Evolutionary conservation across 2,329 filamentous ascomycete species (phyloP), one percentile per base, ranked within the genome.

Genomic region (Claviceps citrina): DNA sequence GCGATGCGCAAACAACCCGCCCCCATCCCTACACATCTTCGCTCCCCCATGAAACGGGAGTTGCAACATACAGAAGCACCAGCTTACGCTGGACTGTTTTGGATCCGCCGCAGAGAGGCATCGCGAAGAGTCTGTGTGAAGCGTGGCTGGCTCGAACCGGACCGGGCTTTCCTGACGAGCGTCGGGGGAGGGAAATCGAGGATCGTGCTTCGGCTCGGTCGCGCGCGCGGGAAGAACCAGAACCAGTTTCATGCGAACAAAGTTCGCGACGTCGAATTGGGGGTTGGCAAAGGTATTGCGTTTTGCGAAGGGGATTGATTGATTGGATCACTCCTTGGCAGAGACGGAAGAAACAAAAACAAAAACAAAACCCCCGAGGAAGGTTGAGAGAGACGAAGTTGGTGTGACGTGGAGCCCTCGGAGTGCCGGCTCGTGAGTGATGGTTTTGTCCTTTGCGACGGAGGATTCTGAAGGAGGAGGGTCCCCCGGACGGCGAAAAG

Each of bases 71-170:
- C 82, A 95, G 71, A 53, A 95, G 73, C 56, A 95, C 86, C 66
- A 95, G 82, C 78, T 95, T 95, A 66, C 86, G 84, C 75, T 93
- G 84, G 53, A 89, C 84, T 41, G 84, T 86, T 68, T 93, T 84
- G 47, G 75, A 78, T 50, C 79, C 77, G 54, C 80, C 78, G 59
- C 81, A 82, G 46, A 66, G 56, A 55, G 58, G 39, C 43, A 44
- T 43, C 18, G 38, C 39, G 24, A 22, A 15, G 27, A 31, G 28
- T n/a, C n/a, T n/a, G 22, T 5, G 22, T 5, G 8, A 38, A 27
- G 33, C 10, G 22, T 19, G 27, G 30, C 37, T 33, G 24, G 30
- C 22, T 27, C 36, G 35, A 39, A 12, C n/a, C n/a, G n/a, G n/a
- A n/a, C n/a, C n/a, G n/a, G 7, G 26, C n/a, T 19, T 18, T 34